Evolutionary conservation across 148 eudicot genomes (phyloP), one percentile per base, ranked within the genome.

Genomic region (Euryodendron excelsum): DNA sequence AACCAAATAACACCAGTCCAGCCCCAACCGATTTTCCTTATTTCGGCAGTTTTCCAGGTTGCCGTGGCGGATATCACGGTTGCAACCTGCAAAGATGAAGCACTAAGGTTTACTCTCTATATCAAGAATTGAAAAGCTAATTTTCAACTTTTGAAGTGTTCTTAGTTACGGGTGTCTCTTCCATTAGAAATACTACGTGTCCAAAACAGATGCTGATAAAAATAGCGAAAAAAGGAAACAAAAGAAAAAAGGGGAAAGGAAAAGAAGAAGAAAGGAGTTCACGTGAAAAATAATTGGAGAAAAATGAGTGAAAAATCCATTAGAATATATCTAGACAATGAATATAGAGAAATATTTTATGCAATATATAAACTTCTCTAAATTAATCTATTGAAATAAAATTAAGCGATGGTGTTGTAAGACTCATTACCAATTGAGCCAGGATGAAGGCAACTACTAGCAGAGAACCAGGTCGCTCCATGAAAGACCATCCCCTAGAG

Each of bases 1-100:
- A 90, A 25, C 93, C 93, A 90, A 75, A 90, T 90, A 21, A 88
- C 91, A 27, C 87, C 93, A 8, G 86, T 84, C 93, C 93, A 90
- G 0, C 83, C 91, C 93, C 93, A 90, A 47, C 93, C 93, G 13
- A 90, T 90, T 72, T 79, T 80, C 44, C 89, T 76, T 5, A 90
- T 90, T 79, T 89, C 93, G 0, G 87, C 93, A 58, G 83, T 61
- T 60, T 90, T 86, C 91, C 90, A 88, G 56, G 72, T 85, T 33
- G 80, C 81, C 1, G 78, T 74, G 10, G 93, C 93, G 0, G 93
- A 85, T 66, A 90, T 88, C 48, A 82, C 75, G 5, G 86, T 83
- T 1, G 93, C 93, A 77, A 90, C 81, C 93, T 90, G 82, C 44
- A 77, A 55, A 64, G 1, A 50, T 21, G n/a, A 77, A 48, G 13